Base-by-base conservation (phyloP, 768 basidiomycete species). In the Clitopilus passeckerianus region DNA sequence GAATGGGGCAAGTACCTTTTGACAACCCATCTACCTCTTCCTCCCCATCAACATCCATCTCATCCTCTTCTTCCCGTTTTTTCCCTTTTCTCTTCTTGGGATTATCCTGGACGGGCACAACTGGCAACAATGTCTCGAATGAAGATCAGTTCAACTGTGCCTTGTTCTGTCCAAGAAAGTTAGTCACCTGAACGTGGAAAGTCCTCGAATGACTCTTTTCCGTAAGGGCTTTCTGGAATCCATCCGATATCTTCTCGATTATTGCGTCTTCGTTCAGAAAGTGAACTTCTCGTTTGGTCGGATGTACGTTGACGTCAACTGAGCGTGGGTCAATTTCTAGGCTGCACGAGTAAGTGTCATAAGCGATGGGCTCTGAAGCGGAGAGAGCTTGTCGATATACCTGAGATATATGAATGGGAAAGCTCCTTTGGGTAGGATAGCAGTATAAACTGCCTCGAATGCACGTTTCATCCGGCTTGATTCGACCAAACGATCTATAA, bases 291-390 rank as follows among this genome's bases (percentile, higher is more conserved):
- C 91, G 89, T 70, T 99, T 99, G 1, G 97, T 98, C 0, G 96
- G 97, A 69, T 98, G 95, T 7, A 98, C 94, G 66, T 99, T 99
- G 57, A 98, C 95, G 65, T 99, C 97, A 16, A 99, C 89, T 23
- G 90, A 86, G 30, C 85, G 81, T 0, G 95, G 93, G 61, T 94
- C 88, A 64, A 98, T 87, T 43, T 86, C 78, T 44, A 98, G 71
- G 64, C 95, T 95, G 60, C 9, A 18, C 2, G 22, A 23, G 15
- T 5, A 14, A 14, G 10, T 5, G 37, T 41, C 37, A 41, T 14
- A 15, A 41, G 12, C 46, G 6, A 16, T 4, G 34, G 46, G 46
- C 1, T 20, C 46, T 16, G 12, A 12, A 20, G 6, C 5, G n/a
- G 12, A 22, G 9, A 60, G 12, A 5, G 35, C 24, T 16, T 24